These are phyloP conservation scores for Pseudonectria buxi DNA, from an alignment of 2,329 filamentous ascomycete species.

Conservation along the genomic window DNA sequence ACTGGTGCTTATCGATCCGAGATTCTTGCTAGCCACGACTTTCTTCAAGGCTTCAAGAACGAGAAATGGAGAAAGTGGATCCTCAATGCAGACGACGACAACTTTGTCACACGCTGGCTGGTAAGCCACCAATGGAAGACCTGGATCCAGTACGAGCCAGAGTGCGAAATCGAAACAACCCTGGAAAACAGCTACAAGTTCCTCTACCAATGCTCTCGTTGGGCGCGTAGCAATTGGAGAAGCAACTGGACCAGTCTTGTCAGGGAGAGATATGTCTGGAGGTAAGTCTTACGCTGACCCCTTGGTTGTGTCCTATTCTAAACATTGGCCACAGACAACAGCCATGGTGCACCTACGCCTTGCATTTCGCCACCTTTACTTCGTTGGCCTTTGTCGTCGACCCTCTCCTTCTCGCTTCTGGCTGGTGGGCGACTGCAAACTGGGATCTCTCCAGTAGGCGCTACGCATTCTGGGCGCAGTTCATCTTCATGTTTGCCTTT, in stretches of 20 bases:
- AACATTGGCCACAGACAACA: conserved; percentile 58
- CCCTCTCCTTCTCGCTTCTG: conserved; percentile 61
- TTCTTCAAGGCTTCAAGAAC: conserved; percentile 82
- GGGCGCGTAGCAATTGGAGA: conserved; percentile 96
- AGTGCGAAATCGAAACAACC: conserved; percentile 88
- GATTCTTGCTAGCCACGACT: conserved; percentile 78
- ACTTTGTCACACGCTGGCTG: conserved; percentile 95
- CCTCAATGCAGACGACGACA: conserved; percentile 94
- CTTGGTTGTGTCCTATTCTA: conserved; percentile 6
- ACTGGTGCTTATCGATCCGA: conserved; percentile 87
- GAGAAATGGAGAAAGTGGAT: conserved; percentile 86
- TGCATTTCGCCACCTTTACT: conserved; percentile 87
- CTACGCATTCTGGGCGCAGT: conserved; percentile 54
- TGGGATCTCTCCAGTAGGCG: conserved; percentile 49
- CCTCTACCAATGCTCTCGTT: conserved; percentile 85
- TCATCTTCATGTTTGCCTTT: conserved; percentile 69
- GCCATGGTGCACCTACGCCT: conserved; percentile 87
- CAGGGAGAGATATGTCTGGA: conserved; percentile 76
- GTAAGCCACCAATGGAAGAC: conserved; percentile 90
- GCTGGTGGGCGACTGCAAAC: conserved; percentile 59
- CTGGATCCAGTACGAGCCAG: conserved; percentile 86
- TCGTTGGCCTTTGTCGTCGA: conserved; percentile 80
- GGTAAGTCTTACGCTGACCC: conserved; percentile 55
- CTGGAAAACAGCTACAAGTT: conserved; percentile 85
- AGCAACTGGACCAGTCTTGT: conserved; percentile 91